Evolutionary conservation across 345 rosid species (phyloP).

Genomic region (Eucalyptus globulus): DNA sequence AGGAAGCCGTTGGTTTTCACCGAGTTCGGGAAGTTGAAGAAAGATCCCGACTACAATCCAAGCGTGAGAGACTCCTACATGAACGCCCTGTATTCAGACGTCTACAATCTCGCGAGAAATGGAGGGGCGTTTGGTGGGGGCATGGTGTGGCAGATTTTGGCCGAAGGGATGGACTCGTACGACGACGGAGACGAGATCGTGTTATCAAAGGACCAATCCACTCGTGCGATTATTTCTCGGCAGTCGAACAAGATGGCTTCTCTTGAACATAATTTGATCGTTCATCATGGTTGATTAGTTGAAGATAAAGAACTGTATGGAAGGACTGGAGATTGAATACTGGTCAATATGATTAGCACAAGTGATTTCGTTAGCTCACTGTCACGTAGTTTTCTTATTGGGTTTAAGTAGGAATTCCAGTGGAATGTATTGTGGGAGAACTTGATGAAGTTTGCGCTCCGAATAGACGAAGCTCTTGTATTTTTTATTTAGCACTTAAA

Average conservation of each 20-base stretch:
- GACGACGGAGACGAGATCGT: conserved; percentile 21
- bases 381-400: background rate
- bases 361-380: background rate
- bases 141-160: conserved; percentile 33
- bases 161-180: conserved; percentile 13
- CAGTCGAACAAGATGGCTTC: conserved; percentile 17
- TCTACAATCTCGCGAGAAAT: conserved; percentile 4
- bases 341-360: background rate
- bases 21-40: conserved; percentile 28
- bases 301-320: background rate
- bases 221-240: background rate
- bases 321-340: background rate
- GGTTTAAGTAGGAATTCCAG: background rate
- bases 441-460: background rate
- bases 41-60: conserved; percentile 4
- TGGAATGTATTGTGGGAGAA: background rate
- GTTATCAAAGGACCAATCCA: conserved; percentile 5
- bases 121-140: conserved; percentile 23
- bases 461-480: background rate
- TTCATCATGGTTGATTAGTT: background rate
- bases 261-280: background rate
- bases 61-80: conserved; percentile 5
- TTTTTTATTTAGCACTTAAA: background rate
- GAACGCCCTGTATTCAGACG: conserved; percentile 1
- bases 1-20: conserved; percentile 25